phyloP scores from a whole-genome alignment of 176 grass and related monocot genomes.

The Paspalum notatum region DNA sequence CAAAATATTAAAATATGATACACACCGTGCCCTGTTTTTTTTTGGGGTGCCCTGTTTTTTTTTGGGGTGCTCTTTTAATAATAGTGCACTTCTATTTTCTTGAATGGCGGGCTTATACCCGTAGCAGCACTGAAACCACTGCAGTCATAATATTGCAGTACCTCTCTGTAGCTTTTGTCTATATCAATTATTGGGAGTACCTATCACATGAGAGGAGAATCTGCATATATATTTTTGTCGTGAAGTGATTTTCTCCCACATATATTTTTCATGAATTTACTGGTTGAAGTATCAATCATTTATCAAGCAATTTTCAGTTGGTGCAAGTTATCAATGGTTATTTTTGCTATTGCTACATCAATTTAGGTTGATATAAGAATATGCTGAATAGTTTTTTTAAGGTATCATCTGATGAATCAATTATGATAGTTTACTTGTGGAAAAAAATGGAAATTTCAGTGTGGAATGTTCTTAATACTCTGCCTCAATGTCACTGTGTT shows the following conservation, averaged over 20 bases:
- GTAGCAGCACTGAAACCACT: background rate
- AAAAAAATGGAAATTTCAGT: conserved; percentile 21
- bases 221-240: background rate
- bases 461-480: background rate
- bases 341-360: background rate
- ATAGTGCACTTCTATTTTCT: background rate
- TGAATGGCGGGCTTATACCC: background rate
- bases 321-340: background rate
- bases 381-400: background rate
- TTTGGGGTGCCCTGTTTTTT: background rate
- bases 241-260: background rate
- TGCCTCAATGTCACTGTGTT: conserved; percentile 3
- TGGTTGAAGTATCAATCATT: background rate
- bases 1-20: too few relatives aligned
- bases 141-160: too few relatives aligned
- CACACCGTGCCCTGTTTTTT: background rate
- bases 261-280: background rate
- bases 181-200: background rate
- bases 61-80: background rate
- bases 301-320: conserved; percentile 10
- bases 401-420: conserved; percentile 9
- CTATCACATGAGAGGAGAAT: background rate
- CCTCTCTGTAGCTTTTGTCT: conserved; percentile 11
- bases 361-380: conserved; percentile 21
- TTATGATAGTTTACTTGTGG: conserved; percentile 14